phyloP scores from a whole-genome alignment of 768 basidiomycete genomes.

The Coprinellus aureogranulatus region DNA sequence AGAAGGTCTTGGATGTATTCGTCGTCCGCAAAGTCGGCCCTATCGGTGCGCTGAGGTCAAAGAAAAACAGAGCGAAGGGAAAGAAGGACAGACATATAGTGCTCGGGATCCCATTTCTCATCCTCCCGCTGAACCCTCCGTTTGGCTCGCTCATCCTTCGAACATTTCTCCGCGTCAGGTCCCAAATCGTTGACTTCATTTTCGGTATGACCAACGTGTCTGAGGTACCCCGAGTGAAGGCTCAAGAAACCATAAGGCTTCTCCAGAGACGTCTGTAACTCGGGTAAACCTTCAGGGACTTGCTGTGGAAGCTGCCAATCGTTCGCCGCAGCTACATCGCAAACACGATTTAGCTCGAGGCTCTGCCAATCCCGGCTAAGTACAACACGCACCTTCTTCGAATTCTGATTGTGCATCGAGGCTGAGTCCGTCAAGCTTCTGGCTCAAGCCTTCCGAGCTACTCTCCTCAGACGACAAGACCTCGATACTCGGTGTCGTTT shows the following conservation, averaged over 20 bases:
- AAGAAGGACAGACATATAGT: slow-evolving; percentile 64
- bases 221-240: slow-evolving; percentile 72
- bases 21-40: slow-evolving; percentile 80
- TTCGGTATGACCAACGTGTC: slow-evolving; percentile 66
- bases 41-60: slow-evolving; percentile 26
- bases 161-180: slow-evolving; percentile 56
- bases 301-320: slow-evolving; percentile 78
- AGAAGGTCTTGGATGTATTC: slow-evolving; percentile 72
- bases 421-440: slow-evolving; percentile 42
- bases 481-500: slow-evolving; percentile 49
- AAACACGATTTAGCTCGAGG: too few relatives aligned
- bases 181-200: slow-evolving; percentile 85
- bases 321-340: slow-evolving; percentile 60
- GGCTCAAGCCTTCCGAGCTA: slow-evolving; percentile 41
- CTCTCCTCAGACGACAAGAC: slow-evolving; percentile 43
- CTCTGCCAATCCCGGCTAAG: background rate
- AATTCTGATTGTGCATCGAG: slow-evolving; percentile 56
- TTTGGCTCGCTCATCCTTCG: slow-evolving; percentile 47
- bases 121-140: slow-evolving; percentile 63
- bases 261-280: slow-evolving; percentile 38
- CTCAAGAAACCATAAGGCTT: slow-evolving; percentile 76
- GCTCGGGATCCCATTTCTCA: slow-evolving; percentile 77
- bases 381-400: slow-evolving; percentile 43
- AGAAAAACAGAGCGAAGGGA: background rate
- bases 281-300: slow-evolving; percentile 40